Percentiles rank a stretch among this genome's conserved stretches.
These are phyloP conservation scores for Didymella arachidicola DNA, from an alignment of 2,329 filamentous ascomycete genomes.

Conservation along the genomic window DNA sequence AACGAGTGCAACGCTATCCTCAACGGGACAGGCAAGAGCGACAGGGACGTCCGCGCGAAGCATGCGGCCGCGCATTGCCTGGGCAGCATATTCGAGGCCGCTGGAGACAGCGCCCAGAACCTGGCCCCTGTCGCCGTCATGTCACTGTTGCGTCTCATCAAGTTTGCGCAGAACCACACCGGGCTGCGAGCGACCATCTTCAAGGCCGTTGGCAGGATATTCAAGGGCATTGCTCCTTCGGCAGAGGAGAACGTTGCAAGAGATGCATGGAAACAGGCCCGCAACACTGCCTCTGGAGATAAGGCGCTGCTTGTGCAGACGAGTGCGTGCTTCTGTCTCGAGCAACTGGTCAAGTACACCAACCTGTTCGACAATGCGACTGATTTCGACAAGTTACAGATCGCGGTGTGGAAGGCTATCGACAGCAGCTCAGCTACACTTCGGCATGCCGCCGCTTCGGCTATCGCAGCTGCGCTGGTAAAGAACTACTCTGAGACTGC, in stretches of 20 bases:
- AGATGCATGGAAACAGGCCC: constrained; percentile 91
- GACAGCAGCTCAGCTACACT: constrained; percentile 79
- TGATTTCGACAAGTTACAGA: constrained; percentile 90
- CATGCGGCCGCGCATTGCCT: constrained; percentile 89
- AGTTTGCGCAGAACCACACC: constrained; percentile 78
- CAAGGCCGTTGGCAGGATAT: constrained; percentile 76
- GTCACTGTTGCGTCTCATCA: constrained; percentile 78
- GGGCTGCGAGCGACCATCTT: constrained; percentile 83
- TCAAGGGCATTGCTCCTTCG: constrained; percentile 75
- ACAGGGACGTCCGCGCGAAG: constrained; percentile 79
- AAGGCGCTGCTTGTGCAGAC: constrained; percentile 84
- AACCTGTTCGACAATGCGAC: constrained; percentile 84
- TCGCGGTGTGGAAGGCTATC: constrained; percentile 82
- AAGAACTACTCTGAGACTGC: constrained; percentile 75
- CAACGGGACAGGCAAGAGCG: constrained; percentile 72
- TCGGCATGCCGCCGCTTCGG: constrained; percentile 85
- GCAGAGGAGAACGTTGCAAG: constrained; percentile 86
- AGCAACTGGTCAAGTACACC: constrained; percentile 74
- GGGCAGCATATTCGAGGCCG: constrained; percentile 88
- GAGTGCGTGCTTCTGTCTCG: constrained; percentile 79
- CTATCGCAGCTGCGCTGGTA: constrained; percentile 81
- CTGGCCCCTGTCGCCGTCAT: constrained; percentile 78
- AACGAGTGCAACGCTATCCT: constrained; percentile 83
- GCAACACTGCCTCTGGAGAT: constrained; percentile 77
- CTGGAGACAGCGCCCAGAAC: constrained; percentile 90